These are phyloP conservation scores for Teratosphaeria gauchensis DNA, from an alignment of 2,329 filamentous ascomycete genomes.

Conservation along the genomic window DNA sequence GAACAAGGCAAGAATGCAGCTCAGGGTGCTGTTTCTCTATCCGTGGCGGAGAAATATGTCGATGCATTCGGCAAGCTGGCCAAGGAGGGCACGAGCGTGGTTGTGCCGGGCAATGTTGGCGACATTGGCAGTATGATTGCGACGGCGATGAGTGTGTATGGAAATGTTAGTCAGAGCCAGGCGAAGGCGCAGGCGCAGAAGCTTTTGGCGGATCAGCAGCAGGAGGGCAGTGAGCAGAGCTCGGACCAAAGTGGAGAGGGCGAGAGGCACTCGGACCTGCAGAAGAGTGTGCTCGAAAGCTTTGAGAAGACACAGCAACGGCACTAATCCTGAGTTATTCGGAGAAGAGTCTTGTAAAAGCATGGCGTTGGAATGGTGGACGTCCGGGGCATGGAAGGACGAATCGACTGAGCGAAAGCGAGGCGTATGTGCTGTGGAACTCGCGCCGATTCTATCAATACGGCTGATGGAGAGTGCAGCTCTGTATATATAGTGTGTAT, in stretches of 20 bases:
- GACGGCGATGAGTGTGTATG: slow-evolving; percentile 87
- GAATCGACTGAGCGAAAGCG: neutral
- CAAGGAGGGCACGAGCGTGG: slow-evolving; percentile 88
- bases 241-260: slow-evolving; percentile 3
- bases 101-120: slow-evolving; percentile 93
- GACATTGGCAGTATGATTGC: slow-evolving; percentile 97
- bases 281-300: slow-evolving; percentile 30
- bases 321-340: slow-evolving; percentile 13
- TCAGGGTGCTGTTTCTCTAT: slow-evolving; percentile 74
- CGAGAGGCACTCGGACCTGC: slow-evolving; percentile 21
- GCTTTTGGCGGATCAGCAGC: slow-evolving; percentile 2
- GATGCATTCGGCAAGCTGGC: slow-evolving; percentile 88
- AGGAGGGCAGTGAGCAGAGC: neutral
- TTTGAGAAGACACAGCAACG: slow-evolving; percentile 29
- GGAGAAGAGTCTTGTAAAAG: neutral
- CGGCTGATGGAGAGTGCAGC: neutral
- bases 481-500: neutral
- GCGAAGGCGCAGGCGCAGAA: slow-evolving; percentile 44
- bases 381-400: neutral
- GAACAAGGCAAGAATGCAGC: slow-evolving; percentile 63
- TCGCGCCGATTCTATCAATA: neutral
- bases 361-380: slow-evolving; percentile 2
- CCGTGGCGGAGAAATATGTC: slow-evolving; percentile 94
- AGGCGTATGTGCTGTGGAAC: neutral
- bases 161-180: slow-evolving; percentile 76